Evolutionary conservation across 2,329 filamentous ascomycete genomes (phyloP).

Genomic region (Fonsecaea erecta): DNA sequence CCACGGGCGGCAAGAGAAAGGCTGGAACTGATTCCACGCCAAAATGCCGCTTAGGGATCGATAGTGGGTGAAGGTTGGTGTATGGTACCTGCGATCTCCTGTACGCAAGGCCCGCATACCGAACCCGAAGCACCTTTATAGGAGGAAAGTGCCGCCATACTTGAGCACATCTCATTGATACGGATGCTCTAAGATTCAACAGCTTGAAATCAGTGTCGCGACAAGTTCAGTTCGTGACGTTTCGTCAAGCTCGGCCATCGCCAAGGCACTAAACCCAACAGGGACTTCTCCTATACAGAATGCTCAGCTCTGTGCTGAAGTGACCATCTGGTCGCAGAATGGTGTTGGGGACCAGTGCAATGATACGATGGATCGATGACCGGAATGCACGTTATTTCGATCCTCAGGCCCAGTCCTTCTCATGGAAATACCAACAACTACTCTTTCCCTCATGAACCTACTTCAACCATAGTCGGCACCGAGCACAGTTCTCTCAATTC

Average conservation of each 20-base stretch:
- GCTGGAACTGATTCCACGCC: slow-evolving; percentile 44
- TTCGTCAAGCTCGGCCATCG: background rate
- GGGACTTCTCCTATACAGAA: background rate
- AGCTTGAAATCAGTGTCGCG: background rate
- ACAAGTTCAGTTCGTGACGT: background rate
- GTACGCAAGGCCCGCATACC: background rate
- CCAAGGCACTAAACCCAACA: slow-evolving; percentile 4
- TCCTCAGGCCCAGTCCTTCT: background rate
- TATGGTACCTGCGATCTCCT: background rate
- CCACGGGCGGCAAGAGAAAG: slow-evolving; percentile 65
- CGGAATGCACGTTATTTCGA: background rate
- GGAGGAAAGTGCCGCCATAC: background rate
- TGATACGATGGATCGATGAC: background rate
- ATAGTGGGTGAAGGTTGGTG: too few relatives aligned
- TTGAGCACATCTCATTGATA: slow-evolving; percentile 15
- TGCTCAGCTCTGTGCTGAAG: background rate
- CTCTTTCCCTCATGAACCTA: background rate
- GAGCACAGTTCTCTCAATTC: background rate
- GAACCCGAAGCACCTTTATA: background rate
- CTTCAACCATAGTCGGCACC: background rate
- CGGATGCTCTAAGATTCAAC: background rate
- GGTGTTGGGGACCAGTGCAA: background rate
- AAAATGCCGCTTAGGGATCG: slow-evolving; percentile 23
- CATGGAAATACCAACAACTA: background rate
- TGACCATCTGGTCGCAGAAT: background rate